A percentile compares a stretch with the other conserved stretches of the same genome.
Conservation (phyloP, 2,329 filamentous ascomycete species). For the Apiospora koreana region DNA sequence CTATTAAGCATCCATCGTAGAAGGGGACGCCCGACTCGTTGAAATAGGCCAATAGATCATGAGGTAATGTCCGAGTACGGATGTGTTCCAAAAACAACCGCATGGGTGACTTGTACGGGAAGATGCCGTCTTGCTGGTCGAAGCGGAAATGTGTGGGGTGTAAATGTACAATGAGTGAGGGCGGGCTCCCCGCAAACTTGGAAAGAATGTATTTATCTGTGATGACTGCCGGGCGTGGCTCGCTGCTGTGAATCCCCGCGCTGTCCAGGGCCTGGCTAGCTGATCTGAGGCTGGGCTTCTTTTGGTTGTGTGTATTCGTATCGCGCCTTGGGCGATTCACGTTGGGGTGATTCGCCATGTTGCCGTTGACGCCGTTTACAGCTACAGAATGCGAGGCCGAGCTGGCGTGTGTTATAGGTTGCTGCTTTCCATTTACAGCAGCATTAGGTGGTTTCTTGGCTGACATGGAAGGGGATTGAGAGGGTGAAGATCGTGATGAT, state of each 20-base stretch:
- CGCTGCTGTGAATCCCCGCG: conserved; percentile 36
- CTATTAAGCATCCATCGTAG: conserved; percentile 94
- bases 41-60: conserved; percentile 84
- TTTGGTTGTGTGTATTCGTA: conserved; percentile 40
- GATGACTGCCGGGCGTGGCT: conserved; percentile 50
- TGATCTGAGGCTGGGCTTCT: conserved; percentile 52
- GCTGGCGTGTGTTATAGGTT: conserved; percentile 31
- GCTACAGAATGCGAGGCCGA: conserved; percentile 34
- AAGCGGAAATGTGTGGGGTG: conserved; percentile 87
- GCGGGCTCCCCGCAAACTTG: conserved; percentile 73
- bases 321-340: conserved; percentile 61
- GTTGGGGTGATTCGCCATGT: conserved; percentile 46
- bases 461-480: conserved; percentile 48
- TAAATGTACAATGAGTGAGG: conserved; percentile 85
- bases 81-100: conserved; percentile 77
- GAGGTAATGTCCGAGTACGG: conserved; percentile 74
- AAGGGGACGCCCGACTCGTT: conserved; percentile 72
- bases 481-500: conserved; percentile 58
- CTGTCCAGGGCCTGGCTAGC: conserved; percentile 49
- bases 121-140: conserved; percentile 91
- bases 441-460: conserved; percentile 50
- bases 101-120: conserved; percentile 92
- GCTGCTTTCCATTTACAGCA: conserved; percentile 45
- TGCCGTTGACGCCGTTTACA: conserved; percentile 44
- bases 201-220: conserved; percentile 78